Evolutionary conservation across 1,139 yeast genomes (phyloP).

Genomic region (Candida gigantensis): DNA sequence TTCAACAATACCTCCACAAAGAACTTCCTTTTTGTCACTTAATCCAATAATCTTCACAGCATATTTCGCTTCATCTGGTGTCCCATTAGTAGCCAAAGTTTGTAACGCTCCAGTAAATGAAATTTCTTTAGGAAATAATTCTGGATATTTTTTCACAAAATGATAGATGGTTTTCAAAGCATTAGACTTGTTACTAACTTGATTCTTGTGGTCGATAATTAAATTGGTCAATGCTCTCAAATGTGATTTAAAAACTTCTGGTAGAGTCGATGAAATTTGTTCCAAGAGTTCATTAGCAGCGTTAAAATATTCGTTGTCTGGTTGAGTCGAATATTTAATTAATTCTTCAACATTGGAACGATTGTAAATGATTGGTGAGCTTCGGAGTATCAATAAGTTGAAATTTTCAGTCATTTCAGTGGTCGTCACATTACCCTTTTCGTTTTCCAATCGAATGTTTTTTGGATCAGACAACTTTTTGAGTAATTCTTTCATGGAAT

Average conservation of each 20-base stretch:
- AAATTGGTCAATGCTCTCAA: conserved; percentile 49
- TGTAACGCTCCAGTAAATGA: conserved; percentile 44
- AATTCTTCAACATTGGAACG: conserved; percentile 61
- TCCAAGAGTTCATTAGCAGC: conserved; percentile 57
- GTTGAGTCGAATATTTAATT: conserved; percentile 47
- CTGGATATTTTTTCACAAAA: conserved; percentile 52
- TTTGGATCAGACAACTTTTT: conserved; percentile 55
- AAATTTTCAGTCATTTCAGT: conserved; percentile 54
- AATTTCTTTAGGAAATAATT: conserved; percentile 33
- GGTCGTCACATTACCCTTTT: conserved; percentile 39
- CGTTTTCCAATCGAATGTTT: conserved; percentile 39
- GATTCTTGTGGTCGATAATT: conserved; percentile 25
- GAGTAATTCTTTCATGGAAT: conserved; percentile 62
- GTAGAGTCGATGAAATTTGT: conserved; percentile 60
- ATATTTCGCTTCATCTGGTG: conserved; percentile 65
- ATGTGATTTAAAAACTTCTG: conserved; percentile 66
- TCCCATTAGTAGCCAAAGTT: conserved; percentile 51
- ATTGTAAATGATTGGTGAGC: conserved; percentile 65
- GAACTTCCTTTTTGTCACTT: conserved; percentile 41
- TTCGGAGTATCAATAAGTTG: conserved; percentile 59
- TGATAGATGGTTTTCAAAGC: conserved; percentile 61
- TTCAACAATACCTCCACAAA: conserved; percentile 38
- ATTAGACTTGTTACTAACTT: conserved; percentile 17
- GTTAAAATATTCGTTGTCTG: conserved; percentile 27
- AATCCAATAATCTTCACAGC: conserved; percentile 61